Conservation (phyloP, 768 basidiomycete genomes). For the Boletus sp. region DNA sequence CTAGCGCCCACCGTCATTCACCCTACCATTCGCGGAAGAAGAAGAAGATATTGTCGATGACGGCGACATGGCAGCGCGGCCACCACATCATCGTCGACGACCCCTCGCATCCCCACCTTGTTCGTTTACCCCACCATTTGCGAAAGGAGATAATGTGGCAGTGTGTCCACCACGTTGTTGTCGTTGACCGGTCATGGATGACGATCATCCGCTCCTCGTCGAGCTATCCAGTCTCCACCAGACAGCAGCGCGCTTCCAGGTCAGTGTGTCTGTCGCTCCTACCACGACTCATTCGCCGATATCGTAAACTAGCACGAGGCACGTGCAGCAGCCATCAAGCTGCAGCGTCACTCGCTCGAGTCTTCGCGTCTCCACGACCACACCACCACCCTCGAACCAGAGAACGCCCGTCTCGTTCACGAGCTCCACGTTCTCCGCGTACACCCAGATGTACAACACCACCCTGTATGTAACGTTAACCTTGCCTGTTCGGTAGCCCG, state of each 20-base stretch:
- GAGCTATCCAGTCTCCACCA: conserved; percentile 47
- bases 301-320: conserved; percentile 71
- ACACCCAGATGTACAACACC: conserved; percentile 44
- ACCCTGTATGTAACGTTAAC: conserved; percentile 21
- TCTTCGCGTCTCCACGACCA: conserved; percentile 31
- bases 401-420: conserved; percentile 54
- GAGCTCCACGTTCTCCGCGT: conserved; percentile 59
- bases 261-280: conserved; percentile 12
- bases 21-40: too few relatives aligned
- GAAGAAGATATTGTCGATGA: too few relatives aligned
- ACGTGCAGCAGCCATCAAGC: conserved; percentile 59
- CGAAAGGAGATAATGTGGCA: too few relatives aligned
- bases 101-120: too few relatives aligned
- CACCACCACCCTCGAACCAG: conserved; percentile 44
- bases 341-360: conserved; percentile 62
- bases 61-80: too few relatives aligned
- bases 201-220: conserved; percentile 44
- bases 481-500: not conserved
- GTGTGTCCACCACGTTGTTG: too few relatives aligned
- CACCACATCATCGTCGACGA: too few relatives aligned
- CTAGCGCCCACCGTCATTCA: too few relatives aligned
- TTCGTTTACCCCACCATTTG: too few relatives aligned
- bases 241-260: conserved; percentile 53
- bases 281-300: not conserved
- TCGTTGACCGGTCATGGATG: too few relatives aligned